These are phyloP conservation scores for Fonsecaea multimorphosa DNA, from an alignment of 2,329 filamentous ascomycete genomes.

Conservation along the genomic window DNA sequence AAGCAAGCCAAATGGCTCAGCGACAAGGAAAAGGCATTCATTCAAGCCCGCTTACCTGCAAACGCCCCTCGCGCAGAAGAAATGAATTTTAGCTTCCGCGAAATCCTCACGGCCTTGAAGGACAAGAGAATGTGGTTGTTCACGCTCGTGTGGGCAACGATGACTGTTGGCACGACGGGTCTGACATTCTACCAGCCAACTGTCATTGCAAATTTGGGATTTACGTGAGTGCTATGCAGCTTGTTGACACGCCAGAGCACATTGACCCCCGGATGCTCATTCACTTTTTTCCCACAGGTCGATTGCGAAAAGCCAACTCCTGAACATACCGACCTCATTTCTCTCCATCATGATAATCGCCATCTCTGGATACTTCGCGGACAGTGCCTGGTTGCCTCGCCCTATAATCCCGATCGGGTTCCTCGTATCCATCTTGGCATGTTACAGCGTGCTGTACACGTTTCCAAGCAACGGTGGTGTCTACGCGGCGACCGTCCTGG, in stretches of 20 bases:
- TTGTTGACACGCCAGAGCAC: neutral
- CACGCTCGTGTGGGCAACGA: slow-evolving; percentile 55
- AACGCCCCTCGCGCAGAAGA: slow-evolving; percentile 52
- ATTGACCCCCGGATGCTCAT: neutral
- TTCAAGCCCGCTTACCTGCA: slow-evolving; percentile 53
- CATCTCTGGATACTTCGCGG: slow-evolving; percentile 51
- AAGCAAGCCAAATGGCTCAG: slow-evolving; percentile 54
- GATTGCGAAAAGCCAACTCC: slow-evolving; percentile 56
- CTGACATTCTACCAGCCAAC: slow-evolving; percentile 53
- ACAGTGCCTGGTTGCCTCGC: slow-evolving; percentile 52
- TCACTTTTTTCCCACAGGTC: slow-evolving; percentile 41
- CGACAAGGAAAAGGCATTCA: slow-evolving; percentile 55
- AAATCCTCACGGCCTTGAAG: slow-evolving; percentile 49
- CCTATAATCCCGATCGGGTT: slow-evolving; percentile 55
- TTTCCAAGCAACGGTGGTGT: slow-evolving; percentile 56
- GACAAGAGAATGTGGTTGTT: slow-evolving; percentile 55
- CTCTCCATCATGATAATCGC: slow-evolving; percentile 53
- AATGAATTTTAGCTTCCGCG: slow-evolving; percentile 49
- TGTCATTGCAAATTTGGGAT: slow-evolving; percentile 50
- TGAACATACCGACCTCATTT: slow-evolving; percentile 57
- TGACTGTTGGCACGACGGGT: slow-evolving; percentile 54
- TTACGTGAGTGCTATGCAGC: slow-evolving; percentile 45
- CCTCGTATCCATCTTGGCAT: slow-evolving; percentile 52
- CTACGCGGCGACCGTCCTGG: slow-evolving; percentile 57
- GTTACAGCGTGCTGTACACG: slow-evolving; percentile 54